These are phyloP conservation scores for Bidens hawaiensis DNA, from an alignment of 140 eudicot genomes.

Conservation along the genomic window DNA sequence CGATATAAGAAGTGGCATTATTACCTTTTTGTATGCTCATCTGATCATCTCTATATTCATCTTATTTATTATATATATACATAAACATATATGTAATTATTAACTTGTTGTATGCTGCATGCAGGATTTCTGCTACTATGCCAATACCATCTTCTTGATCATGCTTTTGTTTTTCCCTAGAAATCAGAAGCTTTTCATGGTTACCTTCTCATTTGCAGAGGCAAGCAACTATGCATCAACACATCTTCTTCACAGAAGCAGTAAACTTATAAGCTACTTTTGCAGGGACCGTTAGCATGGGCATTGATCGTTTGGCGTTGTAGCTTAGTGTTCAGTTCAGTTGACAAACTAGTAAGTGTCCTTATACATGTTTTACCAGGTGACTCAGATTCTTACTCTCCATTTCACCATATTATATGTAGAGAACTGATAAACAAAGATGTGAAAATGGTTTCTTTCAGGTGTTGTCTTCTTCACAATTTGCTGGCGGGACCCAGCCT, in stretches of 20 bases:
- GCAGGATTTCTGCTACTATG: slow-evolving; percentile 98
- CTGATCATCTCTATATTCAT: slow-evolving; percentile 24
- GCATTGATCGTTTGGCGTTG: slow-evolving; percentile 92
- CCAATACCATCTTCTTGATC: slow-evolving; percentile 86
- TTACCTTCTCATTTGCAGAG: slow-evolving; percentile 98
- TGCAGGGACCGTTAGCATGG: slow-evolving; percentile 98
- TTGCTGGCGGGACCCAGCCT: slow-evolving; percentile 90
- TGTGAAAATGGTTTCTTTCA: slow-evolving; percentile 24
- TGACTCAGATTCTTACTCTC: slow-evolving; percentile 30
- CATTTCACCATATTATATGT: neutral
- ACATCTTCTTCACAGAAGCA: neutral
- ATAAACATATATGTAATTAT: neutral
- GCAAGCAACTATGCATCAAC: slow-evolving; percentile 30
- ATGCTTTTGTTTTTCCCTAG: slow-evolving; percentile 74
- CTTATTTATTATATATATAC: slow-evolving; percentile 2
- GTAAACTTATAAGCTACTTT: neutral
- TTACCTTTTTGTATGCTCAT: slow-evolving; percentile 64
- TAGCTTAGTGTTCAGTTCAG: slow-evolving; percentile 90
- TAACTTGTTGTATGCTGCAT: slow-evolving; percentile 16
- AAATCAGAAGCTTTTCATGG: slow-evolving; percentile 96
- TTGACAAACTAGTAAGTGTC: slow-evolving; percentile 93
- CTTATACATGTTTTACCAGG: slow-evolving; percentile 98
- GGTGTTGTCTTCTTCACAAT: slow-evolving; percentile 93
- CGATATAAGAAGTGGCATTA: slow-evolving; percentile 98
- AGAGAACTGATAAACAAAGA: neutral